Conservation (phyloP, 305 asterid genomes). For the Fraxinus sp. region DNA sequence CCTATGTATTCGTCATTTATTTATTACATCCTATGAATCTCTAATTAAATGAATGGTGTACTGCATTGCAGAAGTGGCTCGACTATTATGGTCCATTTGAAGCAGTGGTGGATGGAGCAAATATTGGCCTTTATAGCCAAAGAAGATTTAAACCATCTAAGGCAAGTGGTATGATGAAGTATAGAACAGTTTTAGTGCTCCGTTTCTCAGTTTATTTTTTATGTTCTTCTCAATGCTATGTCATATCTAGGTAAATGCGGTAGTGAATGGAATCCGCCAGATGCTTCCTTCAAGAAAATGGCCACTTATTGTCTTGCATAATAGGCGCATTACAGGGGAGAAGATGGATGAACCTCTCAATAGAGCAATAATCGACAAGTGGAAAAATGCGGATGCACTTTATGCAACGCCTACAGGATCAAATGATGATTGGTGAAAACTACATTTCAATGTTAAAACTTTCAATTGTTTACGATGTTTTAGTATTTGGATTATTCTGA, state of each 20-base stretch:
- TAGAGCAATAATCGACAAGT: conserved; percentile 55
- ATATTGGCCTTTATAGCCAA: conserved; percentile 73
- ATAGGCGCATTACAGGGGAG: conserved; percentile 66
- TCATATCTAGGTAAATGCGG: conserved; percentile 57
- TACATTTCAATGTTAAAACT: neutral
- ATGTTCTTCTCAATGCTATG: conserved; percentile 18
- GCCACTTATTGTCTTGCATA: conserved; percentile 77
- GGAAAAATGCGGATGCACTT: conserved; percentile 73
- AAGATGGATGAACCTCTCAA: conserved; percentile 68
- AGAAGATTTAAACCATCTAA: conserved; percentile 63
- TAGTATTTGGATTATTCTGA: conserved; percentile 10
- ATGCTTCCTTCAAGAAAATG: conserved; percentile 80
- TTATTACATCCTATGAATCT: conserved; percentile 21
- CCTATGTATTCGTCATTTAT: conserved; percentile 9
- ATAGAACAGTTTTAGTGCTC: neutral
- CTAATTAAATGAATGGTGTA: conserved; percentile 25
- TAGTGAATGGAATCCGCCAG: conserved; percentile 79
- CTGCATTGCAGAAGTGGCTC: conserved; percentile 74
- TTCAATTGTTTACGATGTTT: neutral
- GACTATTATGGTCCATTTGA: conserved; percentile 84
- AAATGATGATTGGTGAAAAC: conserved; percentile 84
- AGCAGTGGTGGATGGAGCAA: conserved; percentile 88
- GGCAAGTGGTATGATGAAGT: conserved; percentile 40
- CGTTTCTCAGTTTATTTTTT: neutral
- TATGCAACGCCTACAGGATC: conserved; percentile 96